phyloP scores from a whole-genome alignment of 106 monocot genomes.

The Narthecium ossifragum region DNA sequence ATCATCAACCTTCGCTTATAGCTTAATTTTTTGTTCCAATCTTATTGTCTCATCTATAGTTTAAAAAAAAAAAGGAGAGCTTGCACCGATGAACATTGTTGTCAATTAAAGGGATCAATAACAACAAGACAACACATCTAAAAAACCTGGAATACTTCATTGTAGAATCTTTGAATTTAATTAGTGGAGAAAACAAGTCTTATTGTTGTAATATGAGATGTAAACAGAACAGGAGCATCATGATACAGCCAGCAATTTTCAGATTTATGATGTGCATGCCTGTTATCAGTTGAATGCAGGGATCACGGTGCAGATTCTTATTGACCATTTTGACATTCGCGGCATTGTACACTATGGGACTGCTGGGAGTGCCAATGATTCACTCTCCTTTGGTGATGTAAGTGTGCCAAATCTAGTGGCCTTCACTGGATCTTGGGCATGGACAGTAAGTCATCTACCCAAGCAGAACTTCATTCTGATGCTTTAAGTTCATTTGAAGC shows the following conservation, averaged over 20 bases:
- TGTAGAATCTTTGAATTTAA: not conserved
- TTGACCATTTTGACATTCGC: conserved; percentile 34
- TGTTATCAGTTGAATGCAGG: conserved; percentile 77
- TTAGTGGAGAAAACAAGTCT: not conserved
- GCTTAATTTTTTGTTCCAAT: not conserved
- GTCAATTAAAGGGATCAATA: no score
- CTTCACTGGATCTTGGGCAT: conserved; percentile 62
- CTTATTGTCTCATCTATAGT: no score
- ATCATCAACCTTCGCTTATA: not conserved
- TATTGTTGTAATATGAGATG: not conserved
- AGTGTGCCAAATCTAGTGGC: conserved; percentile 45
- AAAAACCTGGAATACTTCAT: not conserved
- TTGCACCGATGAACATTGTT: no score
- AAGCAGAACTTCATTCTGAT: no score
- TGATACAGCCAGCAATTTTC: not conserved
- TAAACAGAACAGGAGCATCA: not conserved
- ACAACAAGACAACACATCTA: no score
- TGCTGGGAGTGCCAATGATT: conserved; percentile 53
- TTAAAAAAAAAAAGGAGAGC: no score
- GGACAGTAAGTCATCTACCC: conserved; percentile 43
- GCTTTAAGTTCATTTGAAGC: no score
- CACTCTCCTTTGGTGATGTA: conserved; percentile 58
- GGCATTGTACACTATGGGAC: conserved; percentile 68
- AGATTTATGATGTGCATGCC: no score
- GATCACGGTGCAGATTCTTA: conserved; percentile 57